Conservation (phyloP, 306 rosid genomes). For the Mimosa bimucronata region DNA sequence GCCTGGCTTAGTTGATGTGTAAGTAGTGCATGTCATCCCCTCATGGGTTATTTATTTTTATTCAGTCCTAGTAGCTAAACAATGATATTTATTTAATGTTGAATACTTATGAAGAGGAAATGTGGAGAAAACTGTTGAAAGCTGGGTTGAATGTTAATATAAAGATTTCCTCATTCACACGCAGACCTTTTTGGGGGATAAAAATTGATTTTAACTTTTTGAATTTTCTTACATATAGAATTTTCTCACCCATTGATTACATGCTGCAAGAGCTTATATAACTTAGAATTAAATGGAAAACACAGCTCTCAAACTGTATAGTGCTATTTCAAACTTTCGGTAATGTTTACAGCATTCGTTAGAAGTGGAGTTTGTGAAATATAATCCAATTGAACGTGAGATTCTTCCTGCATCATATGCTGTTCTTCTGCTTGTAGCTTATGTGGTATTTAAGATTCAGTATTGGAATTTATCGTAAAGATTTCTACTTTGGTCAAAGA, state of each 20-base stretch:
- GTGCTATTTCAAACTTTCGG: neutral
- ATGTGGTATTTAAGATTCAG: too few relatives aligned
- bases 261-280: neutral
- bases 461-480: too few relatives aligned
- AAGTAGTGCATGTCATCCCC: constrained; percentile 41
- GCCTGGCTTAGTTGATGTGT: constrained; percentile 98
- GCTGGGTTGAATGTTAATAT: neutral
- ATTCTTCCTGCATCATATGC: too few relatives aligned
- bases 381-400: too few relatives aligned
- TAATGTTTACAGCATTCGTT: neutral
- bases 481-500: too few relatives aligned
- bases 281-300: neutral
- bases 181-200: neutral
- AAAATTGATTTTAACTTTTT: neutral
- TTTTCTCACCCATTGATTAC: neutral
- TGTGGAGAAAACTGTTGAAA: constrained; percentile 12
- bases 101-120: neutral
- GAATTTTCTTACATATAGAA: neutral
- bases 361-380: neutral
- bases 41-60: constrained; percentile 1
- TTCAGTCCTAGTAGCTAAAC: constrained; percentile 23
- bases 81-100: neutral
- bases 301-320: neutral
- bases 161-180: neutral
- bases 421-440: too few relatives aligned